These are phyloP conservation scores for Bipolaris cookei DNA, from an alignment of 2,329 filamentous ascomycete species.

Conservation along the genomic window DNA sequence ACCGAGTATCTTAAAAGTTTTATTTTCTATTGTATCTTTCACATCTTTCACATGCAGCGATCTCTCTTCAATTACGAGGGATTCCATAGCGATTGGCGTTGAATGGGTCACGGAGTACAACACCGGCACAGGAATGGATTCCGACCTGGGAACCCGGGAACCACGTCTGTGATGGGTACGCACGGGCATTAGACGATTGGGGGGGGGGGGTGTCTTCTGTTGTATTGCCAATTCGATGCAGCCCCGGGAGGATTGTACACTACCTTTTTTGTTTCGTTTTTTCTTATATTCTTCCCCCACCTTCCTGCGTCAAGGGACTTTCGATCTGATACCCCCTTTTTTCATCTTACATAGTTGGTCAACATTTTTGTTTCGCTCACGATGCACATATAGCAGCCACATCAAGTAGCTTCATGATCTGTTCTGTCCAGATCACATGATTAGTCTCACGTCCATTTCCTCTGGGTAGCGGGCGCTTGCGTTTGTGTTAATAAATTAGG, in stretches of 20 bases:
- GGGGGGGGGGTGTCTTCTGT: slow-evolving; percentile 3
- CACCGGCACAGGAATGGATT: slow-evolving; percentile 18
- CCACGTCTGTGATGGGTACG: slow-evolving; percentile 4
- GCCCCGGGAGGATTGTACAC: slow-evolving; percentile 15
- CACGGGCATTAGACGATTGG: slow-evolving; percentile 3
- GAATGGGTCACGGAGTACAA: slow-evolving; percentile 13
- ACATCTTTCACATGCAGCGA: slow-evolving; percentile 3
- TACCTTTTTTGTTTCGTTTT: slow-evolving; percentile 10
- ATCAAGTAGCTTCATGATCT: not conserved
- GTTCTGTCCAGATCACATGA: slow-evolving; percentile 1
- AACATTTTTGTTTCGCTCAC: slow-evolving; percentile 9
- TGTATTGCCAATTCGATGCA: slow-evolving; percentile 9
- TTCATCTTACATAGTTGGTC: slow-evolving; percentile 18
- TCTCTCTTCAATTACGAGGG: slow-evolving; percentile 9
- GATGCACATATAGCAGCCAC: slow-evolving; percentile 9
- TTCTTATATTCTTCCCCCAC: slow-evolving; percentile 13
- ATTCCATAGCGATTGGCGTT: slow-evolving; percentile 27
- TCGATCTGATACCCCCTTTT: slow-evolving; percentile 43
- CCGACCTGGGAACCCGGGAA: slow-evolving; percentile 5
- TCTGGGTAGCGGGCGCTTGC: not conserved
- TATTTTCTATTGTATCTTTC: not conserved
- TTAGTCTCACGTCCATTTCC: not conserved
- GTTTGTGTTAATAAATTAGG: not conserved
- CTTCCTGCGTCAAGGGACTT: slow-evolving; percentile 23
- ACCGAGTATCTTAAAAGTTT: slow-evolving; percentile 18